Percentiles rank a stretch among this genome's conserved stretches.
Evolutionary conservation across 1,284 basidiomycete species (phyloP).

Genomic region (Tylopilus sp.): DNA sequence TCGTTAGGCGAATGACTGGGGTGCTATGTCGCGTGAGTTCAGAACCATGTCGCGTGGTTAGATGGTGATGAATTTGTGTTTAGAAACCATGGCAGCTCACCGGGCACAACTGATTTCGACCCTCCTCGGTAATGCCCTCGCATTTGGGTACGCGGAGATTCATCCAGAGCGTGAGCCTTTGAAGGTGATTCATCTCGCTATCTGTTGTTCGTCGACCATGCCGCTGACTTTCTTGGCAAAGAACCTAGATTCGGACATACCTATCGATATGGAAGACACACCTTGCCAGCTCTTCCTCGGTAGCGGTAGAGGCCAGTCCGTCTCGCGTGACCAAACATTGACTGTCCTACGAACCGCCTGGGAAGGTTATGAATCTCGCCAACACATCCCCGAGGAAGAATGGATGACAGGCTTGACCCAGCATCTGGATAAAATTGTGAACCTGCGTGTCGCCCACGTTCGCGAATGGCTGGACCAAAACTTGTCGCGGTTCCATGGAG

Average conservation of each 20-base stretch:
- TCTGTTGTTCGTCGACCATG: rapidly evolving
- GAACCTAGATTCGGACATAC: slow-evolving; percentile 62
- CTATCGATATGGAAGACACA: slow-evolving; percentile 51
- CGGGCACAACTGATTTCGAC: slow-evolving; percentile 57
- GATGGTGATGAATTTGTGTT: background rate
- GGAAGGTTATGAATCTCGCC: slow-evolving; percentile 44
- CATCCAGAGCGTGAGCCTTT: slow-evolving; percentile 59
- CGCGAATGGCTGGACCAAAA: slow-evolving; percentile 63
- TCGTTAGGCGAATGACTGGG: slow-evolving; percentile 67
- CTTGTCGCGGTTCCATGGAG: slow-evolving; percentile 55
- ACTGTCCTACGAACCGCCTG: slow-evolving; percentile 46
- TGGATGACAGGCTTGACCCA: slow-evolving; percentile 53
- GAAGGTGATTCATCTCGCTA: slow-evolving; percentile 48
- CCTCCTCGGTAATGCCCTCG: slow-evolving; percentile 57
- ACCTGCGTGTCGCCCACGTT: slow-evolving; percentile 58
- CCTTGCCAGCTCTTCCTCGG: slow-evolving; percentile 50
- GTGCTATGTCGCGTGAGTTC: slow-evolving; percentile 65
- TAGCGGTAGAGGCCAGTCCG: slow-evolving; percentile 24
- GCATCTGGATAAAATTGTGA: slow-evolving; percentile 52
- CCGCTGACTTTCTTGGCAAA: slow-evolving; percentile 25
- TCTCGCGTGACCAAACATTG: slow-evolving; percentile 45
- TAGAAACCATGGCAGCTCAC: slow-evolving; percentile 69
- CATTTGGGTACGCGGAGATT: slow-evolving; percentile 58
- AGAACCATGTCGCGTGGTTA: background rate
- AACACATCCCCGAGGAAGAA: slow-evolving; percentile 46